These are phyloP conservation scores for Trichoderma asperellum DNA, from an alignment of 2,329 filamentous ascomycete species.

Conservation along the genomic window DNA sequence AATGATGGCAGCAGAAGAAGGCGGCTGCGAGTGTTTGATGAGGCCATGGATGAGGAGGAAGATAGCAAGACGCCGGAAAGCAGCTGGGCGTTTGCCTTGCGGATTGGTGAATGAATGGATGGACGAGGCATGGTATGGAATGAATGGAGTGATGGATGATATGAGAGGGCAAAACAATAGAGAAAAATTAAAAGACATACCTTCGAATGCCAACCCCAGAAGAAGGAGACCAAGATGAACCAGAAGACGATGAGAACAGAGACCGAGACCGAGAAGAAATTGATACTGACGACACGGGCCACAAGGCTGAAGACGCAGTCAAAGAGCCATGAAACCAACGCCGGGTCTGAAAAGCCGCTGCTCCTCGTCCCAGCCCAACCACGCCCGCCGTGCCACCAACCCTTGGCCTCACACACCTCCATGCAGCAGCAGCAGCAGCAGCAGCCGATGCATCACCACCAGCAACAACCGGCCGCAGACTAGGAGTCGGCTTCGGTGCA, in stretches of 20 bases:
- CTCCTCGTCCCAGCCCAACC: background rate
- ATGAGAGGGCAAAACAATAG: background rate
- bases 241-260: background rate
- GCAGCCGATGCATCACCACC: background rate
- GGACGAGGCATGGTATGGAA: background rate
- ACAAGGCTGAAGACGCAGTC: background rate
- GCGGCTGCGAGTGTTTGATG: too few species aligned
- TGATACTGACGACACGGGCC: background rate
- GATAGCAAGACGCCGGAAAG: background rate
- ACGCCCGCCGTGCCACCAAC: background rate
- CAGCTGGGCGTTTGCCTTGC: too few species aligned
- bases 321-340: background rate
- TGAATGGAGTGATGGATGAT: background rate
- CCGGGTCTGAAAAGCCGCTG: background rate
- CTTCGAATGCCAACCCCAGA: background rate
- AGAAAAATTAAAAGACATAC: background rate
- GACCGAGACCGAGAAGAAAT: background rate
- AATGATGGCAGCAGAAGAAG: background rate
- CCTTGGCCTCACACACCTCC: background rate
- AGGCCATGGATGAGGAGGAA: background rate
- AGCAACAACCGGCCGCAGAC: background rate
- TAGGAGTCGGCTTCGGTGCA: background rate
- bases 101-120: background rate
- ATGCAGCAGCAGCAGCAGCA: background rate
- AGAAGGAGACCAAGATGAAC: background rate